phyloP scores from a whole-genome alignment of 2,329 filamentous ascomycete species.

The Penicillium sp. region DNA sequence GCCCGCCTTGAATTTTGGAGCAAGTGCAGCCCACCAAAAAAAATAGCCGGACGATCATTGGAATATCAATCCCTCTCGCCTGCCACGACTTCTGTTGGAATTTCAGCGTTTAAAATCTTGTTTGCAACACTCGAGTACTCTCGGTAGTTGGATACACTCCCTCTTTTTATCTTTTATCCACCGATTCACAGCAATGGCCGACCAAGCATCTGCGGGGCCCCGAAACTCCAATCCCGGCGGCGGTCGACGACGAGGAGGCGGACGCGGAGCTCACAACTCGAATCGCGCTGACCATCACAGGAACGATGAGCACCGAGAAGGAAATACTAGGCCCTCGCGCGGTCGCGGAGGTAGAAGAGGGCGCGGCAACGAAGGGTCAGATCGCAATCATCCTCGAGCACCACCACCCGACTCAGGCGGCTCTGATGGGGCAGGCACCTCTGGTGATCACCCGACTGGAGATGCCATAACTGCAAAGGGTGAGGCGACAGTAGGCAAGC shows the following conservation, averaged over 20 bases:
- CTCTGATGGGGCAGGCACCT: slow-evolving; percentile 36
- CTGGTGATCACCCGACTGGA: slow-evolving; percentile 47
- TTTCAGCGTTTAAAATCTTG: not conserved
- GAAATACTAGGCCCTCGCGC: slow-evolving; percentile 30
- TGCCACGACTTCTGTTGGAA: not conserved
- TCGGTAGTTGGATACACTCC: not conserved
- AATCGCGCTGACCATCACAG: slow-evolving; percentile 25
- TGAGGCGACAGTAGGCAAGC: slow-evolving; percentile 26
- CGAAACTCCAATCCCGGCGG: slow-evolving; percentile 41
- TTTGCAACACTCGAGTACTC: not conserved
- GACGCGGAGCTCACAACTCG: slow-evolving; percentile 28
- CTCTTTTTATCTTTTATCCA: not conserved
- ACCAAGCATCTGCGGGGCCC: slow-evolving; percentile 19
- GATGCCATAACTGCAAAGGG: slow-evolving; percentile 37
- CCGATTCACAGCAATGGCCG: slow-evolving; percentile 7
- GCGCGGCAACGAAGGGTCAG: not conserved
- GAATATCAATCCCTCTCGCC: not conserved
- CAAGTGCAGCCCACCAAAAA: not conserved
- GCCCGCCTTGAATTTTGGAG: not conserved
- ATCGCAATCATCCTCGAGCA: slow-evolving; percentile 17
- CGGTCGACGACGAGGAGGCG: slow-evolving; percentile 26
- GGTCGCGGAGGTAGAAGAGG: slow-evolving; percentile 31
- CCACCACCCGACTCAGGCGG: slow-evolving; percentile 35
- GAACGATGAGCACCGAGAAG: slow-evolving; percentile 28
- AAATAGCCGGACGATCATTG: not conserved